Percentiles rank a stretch among this genome's conserved stretches.
Conservation (phyloP, 2,329 filamentous ascomycete species). For the Fusarium subglutinans region DNA sequence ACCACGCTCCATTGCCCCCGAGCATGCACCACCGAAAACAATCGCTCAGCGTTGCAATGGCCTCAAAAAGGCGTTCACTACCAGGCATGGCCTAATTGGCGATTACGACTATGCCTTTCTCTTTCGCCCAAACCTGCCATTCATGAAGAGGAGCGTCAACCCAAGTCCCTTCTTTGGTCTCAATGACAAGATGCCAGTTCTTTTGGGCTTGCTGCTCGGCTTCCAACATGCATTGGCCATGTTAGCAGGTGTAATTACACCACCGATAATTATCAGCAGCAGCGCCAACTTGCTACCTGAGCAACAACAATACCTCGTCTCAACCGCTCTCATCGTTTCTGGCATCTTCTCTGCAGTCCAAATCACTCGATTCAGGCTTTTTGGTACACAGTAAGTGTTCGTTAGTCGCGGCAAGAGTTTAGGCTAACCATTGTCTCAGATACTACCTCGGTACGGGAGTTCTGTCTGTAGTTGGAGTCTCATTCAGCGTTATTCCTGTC, state of each 20-base stretch:
- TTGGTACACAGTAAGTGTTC: constrained; percentile 63
- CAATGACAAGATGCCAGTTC: constrained; percentile 78
- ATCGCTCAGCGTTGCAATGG: constrained; percentile 41
- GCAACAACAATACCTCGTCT: constrained; percentile 80
- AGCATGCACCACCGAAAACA: constrained; percentile 46
- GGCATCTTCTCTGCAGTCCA: constrained; percentile 79
- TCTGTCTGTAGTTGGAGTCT: constrained; percentile 77
- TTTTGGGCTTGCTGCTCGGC: constrained; percentile 78
- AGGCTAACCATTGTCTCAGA: constrained; percentile 48
- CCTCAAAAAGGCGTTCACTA: constrained; percentile 56
- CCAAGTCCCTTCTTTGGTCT: constrained; percentile 83
- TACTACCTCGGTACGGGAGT: constrained; percentile 83
- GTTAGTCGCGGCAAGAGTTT: background rate
- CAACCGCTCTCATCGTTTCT: constrained; percentile 80
- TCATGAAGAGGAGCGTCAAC: constrained; percentile 69
- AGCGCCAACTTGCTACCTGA: constrained; percentile 70
- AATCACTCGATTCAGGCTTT: constrained; percentile 80
- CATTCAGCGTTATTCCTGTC: constrained; percentile 48
- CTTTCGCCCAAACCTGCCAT: constrained; percentile 84
- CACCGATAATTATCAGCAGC: constrained; percentile 75
- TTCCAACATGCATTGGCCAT: constrained; percentile 84
- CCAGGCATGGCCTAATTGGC: constrained; percentile 79
- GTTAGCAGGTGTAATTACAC: constrained; percentile 79
- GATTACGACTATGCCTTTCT: constrained; percentile 91
- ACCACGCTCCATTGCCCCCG: constrained; percentile 60